Evolutionary conservation across 192 early-diverging fungal genomes (phyloP), one percentile per base, ranked within the genome.

Genomic region (Tieghemiomyces parasiticus): DNA sequence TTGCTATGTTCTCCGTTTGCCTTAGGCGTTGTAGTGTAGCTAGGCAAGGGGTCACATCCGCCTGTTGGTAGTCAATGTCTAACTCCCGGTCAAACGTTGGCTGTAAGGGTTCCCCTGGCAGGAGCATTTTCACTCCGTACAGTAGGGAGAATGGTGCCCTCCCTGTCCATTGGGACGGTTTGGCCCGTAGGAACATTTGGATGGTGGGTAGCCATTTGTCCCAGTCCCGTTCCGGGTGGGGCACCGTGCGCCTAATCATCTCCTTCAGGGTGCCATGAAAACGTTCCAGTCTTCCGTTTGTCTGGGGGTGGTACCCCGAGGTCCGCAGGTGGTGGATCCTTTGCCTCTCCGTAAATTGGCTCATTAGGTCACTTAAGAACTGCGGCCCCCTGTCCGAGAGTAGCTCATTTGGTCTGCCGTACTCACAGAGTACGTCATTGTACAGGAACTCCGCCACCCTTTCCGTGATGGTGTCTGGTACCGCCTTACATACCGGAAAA

Each of bases 361-460:
- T 26, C 1, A 54, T 22, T 4, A 61, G 13, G 0, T 51, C n/a
- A 19, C 50, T 53, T 24, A 51, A 3, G 24, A 61, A 61, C 3
- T 61, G 30, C 16, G 61, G 16, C 4, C 50, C 61, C 14, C 61
- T 3, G 24, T 61, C 50, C 14, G 61, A 61, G 10, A 61, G 19
- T 2, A 61, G 20, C 24, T 61, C 61, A n/a, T 30, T 20, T 24
- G 50, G 61, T 8, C 22, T 28, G 12, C 61, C 50, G 25, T 42
- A 61, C 9, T 28, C 20, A 16, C 28, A 19, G 3, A 52, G 33
- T 29, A 61, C 28, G 1, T 61, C 61, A 26, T 38, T 19, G 20
- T 61, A 53, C 16, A 61, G 20, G 51, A 61, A 61, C 12, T 51
- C 38, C n/a, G 61, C 61, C 2, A 61, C 49, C 20, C 33, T 52